Evolutionary conservation across 495 filamentous ascomycete species (phyloP), one percentile per base, ranked within the genome.

Genomic region (Terfezia claveryi): DNA sequence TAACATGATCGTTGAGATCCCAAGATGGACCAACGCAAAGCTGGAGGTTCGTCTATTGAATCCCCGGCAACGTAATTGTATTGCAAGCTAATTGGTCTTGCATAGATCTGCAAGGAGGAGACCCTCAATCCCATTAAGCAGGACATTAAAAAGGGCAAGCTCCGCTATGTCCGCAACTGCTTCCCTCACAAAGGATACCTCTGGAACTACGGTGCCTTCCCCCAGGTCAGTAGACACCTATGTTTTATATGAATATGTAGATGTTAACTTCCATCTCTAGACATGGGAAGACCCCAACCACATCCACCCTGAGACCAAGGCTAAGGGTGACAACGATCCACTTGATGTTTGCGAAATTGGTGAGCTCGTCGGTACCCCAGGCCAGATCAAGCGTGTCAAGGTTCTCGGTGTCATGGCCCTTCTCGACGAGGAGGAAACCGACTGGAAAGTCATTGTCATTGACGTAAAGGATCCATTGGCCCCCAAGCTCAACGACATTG

Each of bases 391-490:
- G 77, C 89, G 95, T 71, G 92, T 99, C 76, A 96, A 95, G 80
- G 83, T 96, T 41, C 80, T 99, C 55, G 92, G 92, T 71, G 88
- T 94, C 59, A 99, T 99, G 92, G 92, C 92, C 57, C 80, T 99
- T 61, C 81, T 99, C 49, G 92, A 99, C 65, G 92, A 99, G 76
- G 92, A 88, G 69, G 92, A 99, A 80, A 99, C 92, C 59, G 92
- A 99, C 78, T 99, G 92, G 92, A 99, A 99, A 80, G 85, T 96
- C 71, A 95, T 99, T 63, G 91, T 94, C 72, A 91, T 99, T 68
- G 88, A 99, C 69, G 72, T 95, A 69, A 94, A 96, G 70, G 92
- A 96, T 73, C 91, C 92, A 62, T 74, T 99, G 55, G 92, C 92
- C 52, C 69, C 83, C 58, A 94, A 94, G 78, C 85, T 99, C 63